These are phyloP conservation scores for Neonectria ditissima DNA, from an alignment of 2,329 filamentous ascomycete genomes.

Conservation along the genomic window DNA sequence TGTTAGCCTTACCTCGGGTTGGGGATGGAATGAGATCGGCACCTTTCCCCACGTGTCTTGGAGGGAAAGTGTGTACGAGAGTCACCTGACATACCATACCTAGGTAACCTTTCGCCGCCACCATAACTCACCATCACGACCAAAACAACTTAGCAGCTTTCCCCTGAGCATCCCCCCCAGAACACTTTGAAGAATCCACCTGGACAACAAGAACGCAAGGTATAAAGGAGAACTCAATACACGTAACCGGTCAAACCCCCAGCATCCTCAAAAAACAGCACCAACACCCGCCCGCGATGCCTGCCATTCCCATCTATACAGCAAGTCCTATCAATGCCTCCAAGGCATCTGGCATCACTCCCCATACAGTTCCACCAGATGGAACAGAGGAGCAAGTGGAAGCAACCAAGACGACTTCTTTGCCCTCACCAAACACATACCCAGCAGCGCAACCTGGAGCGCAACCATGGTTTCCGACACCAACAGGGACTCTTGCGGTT, in stretches of 20 bases:
- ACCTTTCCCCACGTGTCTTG: slow-evolving; percentile 30
- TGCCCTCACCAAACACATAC: slow-evolving; percentile 49
- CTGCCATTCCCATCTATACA: slow-evolving; percentile 70
- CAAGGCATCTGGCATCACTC: slow-evolving; percentile 63
- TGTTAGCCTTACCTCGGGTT: slow-evolving; percentile 13
- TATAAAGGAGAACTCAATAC: background rate
- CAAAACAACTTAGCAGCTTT: slow-evolving; percentile 3
- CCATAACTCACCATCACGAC: slow-evolving; percentile 2
- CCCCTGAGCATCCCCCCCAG: background rate
- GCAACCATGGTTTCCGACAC: slow-evolving; percentile 54
- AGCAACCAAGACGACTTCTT: slow-evolving; percentile 43
- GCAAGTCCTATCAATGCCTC: slow-evolving; percentile 69
- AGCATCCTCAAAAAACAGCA: background rate
- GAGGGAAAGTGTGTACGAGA: slow-evolving; percentile 24
- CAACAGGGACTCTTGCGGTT: slow-evolving; percentile 54
- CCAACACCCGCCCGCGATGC: slow-evolving; percentile 57
- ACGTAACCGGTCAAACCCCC: background rate
- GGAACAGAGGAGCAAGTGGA: slow-evolving; percentile 33
- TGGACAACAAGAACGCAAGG: background rate
- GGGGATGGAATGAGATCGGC: slow-evolving; percentile 40
- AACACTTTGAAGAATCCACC: background rate
- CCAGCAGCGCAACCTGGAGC: slow-evolving; percentile 42
- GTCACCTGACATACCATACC: slow-evolving; percentile 33
- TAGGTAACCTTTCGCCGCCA: slow-evolving; percentile 20
- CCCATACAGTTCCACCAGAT: slow-evolving; percentile 55